Evolutionary conservation across 495 filamentous ascomycete genomes (phyloP).

Genomic region (Chaetomidium leptoderma): DNA sequence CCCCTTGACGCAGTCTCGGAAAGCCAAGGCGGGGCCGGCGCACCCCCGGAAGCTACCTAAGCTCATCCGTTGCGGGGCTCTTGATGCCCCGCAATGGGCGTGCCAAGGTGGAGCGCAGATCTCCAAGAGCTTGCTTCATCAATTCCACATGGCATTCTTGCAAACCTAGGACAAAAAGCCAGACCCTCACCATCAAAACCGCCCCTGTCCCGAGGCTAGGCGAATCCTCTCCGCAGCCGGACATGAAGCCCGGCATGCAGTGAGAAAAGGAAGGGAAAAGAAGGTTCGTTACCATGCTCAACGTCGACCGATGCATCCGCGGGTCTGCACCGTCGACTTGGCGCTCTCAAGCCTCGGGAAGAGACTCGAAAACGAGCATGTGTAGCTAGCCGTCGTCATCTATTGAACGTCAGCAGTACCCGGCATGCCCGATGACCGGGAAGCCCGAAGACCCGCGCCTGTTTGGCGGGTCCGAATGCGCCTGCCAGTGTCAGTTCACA

Average conservation of each 20-base stretch:
- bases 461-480: not conserved
- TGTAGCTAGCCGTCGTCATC: constrained; percentile 2
- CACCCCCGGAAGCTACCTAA: not conserved
- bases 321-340: not conserved
- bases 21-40: not conserved
- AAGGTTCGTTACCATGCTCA: constrained; percentile 3
- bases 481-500: constrained; percentile 12
- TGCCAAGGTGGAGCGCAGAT: no score
- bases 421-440: not conserved
- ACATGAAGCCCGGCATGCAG: constrained; percentile 40
- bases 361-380: constrained; percentile 7
- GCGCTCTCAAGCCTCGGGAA: not conserved
- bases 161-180: no score
- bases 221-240: constrained; percentile 39
- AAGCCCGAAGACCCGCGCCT: not conserved
- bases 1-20: not conserved
- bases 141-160: no score
- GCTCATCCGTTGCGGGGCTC: not conserved
- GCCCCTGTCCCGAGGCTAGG: not conserved
- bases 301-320: not conserved
- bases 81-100: not conserved
- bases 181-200: no score
- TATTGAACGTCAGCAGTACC: constrained; percentile 11
- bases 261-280: constrained; percentile 41
- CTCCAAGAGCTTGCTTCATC: no score